phyloP scores from a whole-genome alignment of 345 rosid species.

The Hirschfeldia incana region DNA sequence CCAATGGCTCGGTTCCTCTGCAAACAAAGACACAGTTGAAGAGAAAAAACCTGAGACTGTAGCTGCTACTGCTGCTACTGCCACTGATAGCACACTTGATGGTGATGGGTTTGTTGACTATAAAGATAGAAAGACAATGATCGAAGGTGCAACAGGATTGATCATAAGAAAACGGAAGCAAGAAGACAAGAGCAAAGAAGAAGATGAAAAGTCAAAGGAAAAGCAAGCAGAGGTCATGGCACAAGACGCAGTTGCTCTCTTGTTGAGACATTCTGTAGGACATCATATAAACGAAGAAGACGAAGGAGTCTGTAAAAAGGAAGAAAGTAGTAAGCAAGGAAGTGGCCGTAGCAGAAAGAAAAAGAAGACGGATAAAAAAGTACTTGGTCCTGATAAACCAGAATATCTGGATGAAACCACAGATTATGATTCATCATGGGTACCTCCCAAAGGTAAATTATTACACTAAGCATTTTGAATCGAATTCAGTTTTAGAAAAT shows the following conservation, averaged over 20 bases:
- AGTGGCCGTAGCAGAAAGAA: conserved; percentile 42
- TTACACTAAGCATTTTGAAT: conserved; percentile 3
- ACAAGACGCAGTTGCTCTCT: conserved; percentile 83
- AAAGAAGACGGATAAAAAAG: conserved; percentile 53
- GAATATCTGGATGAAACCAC: conserved; percentile 54
- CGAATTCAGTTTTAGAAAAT: neutral
- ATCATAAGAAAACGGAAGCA: conserved; percentile 79
- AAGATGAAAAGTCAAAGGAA: conserved; percentile 44
- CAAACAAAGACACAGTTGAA: conserved; percentile 43
- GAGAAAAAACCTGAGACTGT: conserved; percentile 45
- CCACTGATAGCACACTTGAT: conserved; percentile 37
- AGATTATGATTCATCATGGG: conserved; percentile 72
- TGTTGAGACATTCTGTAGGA: conserved; percentile 79
- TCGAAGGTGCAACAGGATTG: conserved; percentile 73
- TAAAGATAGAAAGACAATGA: conserved; percentile 68
- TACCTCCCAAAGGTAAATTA: conserved; percentile 84
- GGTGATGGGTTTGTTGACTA: conserved; percentile 78
- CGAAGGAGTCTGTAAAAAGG: conserved; percentile 38
- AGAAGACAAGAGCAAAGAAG: conserved; percentile 43
- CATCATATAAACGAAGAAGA: conserved; percentile 56
- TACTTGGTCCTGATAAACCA: conserved; percentile 77
- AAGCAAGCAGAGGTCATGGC: conserved; percentile 55
- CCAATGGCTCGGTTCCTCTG: conserved; percentile 94
- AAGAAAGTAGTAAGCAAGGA: conserved; percentile 27
- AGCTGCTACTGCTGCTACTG: conserved; percentile 9